These are phyloP conservation scores for Vitis riparia DNA, from an alignment of 164 flowering plant genomes.

Conservation along the genomic window DNA sequence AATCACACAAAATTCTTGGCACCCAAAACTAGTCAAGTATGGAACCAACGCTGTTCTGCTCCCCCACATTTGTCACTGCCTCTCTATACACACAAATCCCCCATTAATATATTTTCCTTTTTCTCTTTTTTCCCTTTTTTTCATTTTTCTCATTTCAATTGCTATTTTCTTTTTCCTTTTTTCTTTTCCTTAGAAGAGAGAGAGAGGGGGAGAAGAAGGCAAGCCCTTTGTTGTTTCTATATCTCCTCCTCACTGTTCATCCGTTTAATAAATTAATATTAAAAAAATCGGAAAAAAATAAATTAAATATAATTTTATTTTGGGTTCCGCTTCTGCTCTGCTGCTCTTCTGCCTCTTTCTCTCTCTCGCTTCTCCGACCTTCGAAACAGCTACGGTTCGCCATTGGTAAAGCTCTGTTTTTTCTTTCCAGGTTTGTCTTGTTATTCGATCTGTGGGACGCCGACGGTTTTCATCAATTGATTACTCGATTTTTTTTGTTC, in stretches of 20 bases:
- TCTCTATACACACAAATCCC: neutral
- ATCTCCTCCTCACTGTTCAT: neutral
- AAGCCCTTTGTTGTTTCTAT: neutral
- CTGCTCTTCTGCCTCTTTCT: constrained; percentile 11
- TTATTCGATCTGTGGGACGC: constrained; percentile 23
- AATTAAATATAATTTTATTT: constrained; percentile 7
- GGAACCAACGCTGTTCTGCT: no score
- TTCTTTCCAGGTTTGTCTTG: constrained; percentile 19
- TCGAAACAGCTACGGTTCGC: constrained; percentile 18
- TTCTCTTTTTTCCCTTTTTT: neutral
- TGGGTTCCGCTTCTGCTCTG: constrained; percentile 15
- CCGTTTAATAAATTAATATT: neutral
- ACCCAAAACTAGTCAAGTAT: no score
- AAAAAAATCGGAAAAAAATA: neutral
- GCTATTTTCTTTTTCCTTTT: neutral
- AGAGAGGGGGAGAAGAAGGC: neutral
- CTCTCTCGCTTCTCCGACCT: constrained; percentile 21
- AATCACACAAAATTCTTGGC: no score
- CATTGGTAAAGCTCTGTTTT: constrained; percentile 10
- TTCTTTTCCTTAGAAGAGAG: neutral
- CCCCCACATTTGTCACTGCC: no score
- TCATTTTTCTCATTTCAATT: neutral
- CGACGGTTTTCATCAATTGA: neutral
- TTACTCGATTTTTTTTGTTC: neutral
- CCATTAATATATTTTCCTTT: neutral